Base-by-base conservation (phyloP, 768 basidiomycete species). In the Rhizopogon sp. region DNA sequence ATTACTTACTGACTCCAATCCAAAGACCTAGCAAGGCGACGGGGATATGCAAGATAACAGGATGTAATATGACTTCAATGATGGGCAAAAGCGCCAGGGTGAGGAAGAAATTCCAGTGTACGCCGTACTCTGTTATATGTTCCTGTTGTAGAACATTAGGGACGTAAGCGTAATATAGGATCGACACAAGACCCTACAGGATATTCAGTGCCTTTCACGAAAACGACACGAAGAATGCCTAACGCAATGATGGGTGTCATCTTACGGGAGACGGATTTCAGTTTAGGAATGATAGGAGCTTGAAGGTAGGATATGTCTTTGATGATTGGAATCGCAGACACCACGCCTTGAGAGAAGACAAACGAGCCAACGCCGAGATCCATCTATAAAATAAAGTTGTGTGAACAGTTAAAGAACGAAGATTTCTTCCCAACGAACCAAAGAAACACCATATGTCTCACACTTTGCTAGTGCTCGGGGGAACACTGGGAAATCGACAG, bases 31-130 rank as follows among this genome's bases (percentile, higher is more conserved):
- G 58, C 2, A 85, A 56, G 0, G 85, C 80, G 39, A 88, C 77
- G 0, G 88, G 82, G 4, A 85, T 51, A 20, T 66, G 68, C 13
- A 70, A 64, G 43, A 93, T 76, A 33, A 92, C 25, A 0, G 90
- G 89, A 54, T 89, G 86, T 3, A 94, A 67, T 0, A 82, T 43
- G 2, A 85, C 79, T 64, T 92, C 84, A 11, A 90, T 70, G 3
- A 91, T 64, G 0, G 94, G 94, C 5, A 98, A 66, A 0, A 91
- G 60, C 0, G 88, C 93, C 20, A 98, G 77, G 0, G 97, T 98
- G 61, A 98, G 80, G 78, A 99, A 99, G 72, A 98, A 98, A 67
- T 98, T 98, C 97, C 97, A 99, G 63, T 98, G 96, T 0, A 84
- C 83, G 0, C 97, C 97, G 60, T 98, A 98, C 72, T 99, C 97